A percentile compares a stretch with the other conserved stretches of the same genome.
These are phyloP conservation scores for Hypoxylon sp. DNA, from an alignment of 2,329 filamentous ascomycete genomes.

Conservation along the genomic window DNA sequence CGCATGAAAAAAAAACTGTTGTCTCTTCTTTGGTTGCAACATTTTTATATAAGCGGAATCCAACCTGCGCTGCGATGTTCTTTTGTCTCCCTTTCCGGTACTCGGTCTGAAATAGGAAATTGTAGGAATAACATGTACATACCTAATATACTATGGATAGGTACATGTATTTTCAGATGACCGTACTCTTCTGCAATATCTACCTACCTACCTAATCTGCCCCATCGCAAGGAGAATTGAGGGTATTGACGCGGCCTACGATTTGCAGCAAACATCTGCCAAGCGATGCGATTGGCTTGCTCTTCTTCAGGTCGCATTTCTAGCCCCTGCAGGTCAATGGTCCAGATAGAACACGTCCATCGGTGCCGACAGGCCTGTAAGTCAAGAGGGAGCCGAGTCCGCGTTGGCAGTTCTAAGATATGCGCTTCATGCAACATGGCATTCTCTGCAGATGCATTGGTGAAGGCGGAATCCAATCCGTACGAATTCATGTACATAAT, in stretches of 20 bases:
- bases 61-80: constrained; percentile 25
- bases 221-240: no score
- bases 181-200: no score
- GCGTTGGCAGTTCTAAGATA: neutral
- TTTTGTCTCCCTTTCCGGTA: constrained; percentile 29
- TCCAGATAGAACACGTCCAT: no score
- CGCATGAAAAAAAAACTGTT: constrained; percentile 12
- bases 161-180: no score
- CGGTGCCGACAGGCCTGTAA: no score
- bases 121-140: constrained; percentile 12
- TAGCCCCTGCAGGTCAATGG: no score
- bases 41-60: no score
- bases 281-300: neutral
- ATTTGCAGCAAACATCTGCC: neutral
- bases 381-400: neutral
- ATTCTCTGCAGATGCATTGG: constrained; percentile 7
- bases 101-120: constrained; percentile 22
- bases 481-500: constrained; percentile 9
- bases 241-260: no score
- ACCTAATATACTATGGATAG: no score
- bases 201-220: no score
- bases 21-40: no score
- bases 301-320: neutral
- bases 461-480: neutral
- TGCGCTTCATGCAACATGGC: constrained; percentile 12